Percentiles rank a stretch among this genome's conserved stretches.
phyloP scores from a whole-genome alignment of 805 yeast species.

The Sugiyamaella smithiae region DNA sequence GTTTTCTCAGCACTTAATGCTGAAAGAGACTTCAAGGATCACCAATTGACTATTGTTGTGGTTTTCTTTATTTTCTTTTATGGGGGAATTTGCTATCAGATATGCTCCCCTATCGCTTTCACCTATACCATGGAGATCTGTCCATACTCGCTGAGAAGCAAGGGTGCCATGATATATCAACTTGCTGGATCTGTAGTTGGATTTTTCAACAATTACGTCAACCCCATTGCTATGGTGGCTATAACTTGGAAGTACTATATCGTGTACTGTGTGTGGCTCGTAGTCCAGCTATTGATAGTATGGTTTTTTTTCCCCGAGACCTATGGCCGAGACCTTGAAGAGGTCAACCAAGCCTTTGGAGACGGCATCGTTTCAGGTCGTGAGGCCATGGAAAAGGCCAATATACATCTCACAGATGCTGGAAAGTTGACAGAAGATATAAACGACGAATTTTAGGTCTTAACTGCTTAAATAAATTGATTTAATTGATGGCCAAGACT shows the following conservation, averaged over 20 bases:
- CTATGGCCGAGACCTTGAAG: conserved; percentile 42
- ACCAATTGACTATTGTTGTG: conserved; percentile 42
- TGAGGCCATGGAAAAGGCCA: conserved; percentile 2
- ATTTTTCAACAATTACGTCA: conserved; percentile 35
- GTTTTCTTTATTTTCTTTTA: conserved; percentile 50
- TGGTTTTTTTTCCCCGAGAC: conserved; percentile 42
- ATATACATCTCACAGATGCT: neutral
- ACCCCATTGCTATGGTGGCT: conserved; percentile 41
- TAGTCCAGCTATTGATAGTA: conserved; percentile 33
- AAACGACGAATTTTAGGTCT: too few species aligned
- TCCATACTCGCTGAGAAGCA: conserved; percentile 36
- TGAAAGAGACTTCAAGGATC: conserved; percentile 37
- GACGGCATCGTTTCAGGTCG: neutral
- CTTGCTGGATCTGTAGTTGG: conserved; percentile 20
- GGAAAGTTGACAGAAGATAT: neutral
- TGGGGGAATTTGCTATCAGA: conserved; percentile 13
- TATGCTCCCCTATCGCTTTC: conserved; percentile 16
- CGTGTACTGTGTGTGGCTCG: conserved; percentile 30
- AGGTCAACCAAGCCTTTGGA: neutral
- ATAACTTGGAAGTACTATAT: conserved; percentile 46
- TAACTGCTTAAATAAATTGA: too few species aligned
- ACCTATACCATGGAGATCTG: conserved; percentile 24
- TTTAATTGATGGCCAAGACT: too few species aligned
- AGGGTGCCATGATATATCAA: conserved; percentile 38
- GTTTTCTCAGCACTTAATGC: conserved; percentile 46